These are phyloP conservation scores for Taphrina flavorubra DNA, from an alignment of 1,139 yeast species.

Conservation along the genomic window DNA sequence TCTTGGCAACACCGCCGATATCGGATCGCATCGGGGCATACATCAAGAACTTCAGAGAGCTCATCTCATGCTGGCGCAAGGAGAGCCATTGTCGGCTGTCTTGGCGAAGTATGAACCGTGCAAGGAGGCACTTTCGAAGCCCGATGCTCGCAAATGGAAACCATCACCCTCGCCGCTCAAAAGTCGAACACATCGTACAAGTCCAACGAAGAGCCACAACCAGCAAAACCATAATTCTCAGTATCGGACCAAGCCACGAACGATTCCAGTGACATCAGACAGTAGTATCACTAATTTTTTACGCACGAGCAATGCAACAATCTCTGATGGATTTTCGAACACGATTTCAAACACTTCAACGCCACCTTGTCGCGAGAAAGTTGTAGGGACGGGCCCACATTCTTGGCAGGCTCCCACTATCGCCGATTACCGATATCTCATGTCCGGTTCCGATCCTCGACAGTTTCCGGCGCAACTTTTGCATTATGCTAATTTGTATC, in stretches of 20 bases:
- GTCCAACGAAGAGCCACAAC: neutral
- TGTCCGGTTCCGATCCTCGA: neutral
- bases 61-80: constrained; percentile 44
- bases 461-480: neutral
- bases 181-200: neutral
- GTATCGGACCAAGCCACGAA: neutral
- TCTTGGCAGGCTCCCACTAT: constrained; percentile 8
- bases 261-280: neutral
- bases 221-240: neutral
- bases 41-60: constrained; percentile 48
- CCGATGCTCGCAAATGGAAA: constrained; percentile 6
- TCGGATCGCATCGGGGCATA: constrained; percentile 47
- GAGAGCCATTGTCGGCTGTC: neutral
- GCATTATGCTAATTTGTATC: constrained; percentile 2
- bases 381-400: neutral
- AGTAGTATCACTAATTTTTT: neutral
- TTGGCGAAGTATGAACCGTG: constrained; percentile 5
- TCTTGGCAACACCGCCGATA: constrained; percentile 49
- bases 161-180: neutral
- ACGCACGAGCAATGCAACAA: neutral
- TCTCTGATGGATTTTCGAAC: neutral
- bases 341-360: neutral
- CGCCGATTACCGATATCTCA: neutral
- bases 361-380: neutral
- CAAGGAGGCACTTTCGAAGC: neutral